phyloP scores from a whole-genome alignment of 164 flowering plant genomes.

The Dillenia suffruticosa region DNA sequence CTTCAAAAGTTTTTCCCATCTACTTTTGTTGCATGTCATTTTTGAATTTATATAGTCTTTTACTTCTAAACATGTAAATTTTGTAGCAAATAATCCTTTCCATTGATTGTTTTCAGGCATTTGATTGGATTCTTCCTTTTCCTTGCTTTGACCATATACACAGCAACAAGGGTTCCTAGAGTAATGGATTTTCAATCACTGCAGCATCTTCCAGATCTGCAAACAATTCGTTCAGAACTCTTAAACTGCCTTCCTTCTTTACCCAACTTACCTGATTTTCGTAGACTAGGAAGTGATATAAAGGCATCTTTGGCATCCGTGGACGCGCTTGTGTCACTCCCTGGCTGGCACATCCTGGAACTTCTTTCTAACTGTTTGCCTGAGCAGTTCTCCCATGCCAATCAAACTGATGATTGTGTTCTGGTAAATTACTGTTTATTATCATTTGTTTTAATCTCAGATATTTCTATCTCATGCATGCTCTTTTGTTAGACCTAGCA shows the following conservation, averaged over 20 bases:
- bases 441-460: background rate
- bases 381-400: conserved; percentile 55
- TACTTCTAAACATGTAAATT: no score
- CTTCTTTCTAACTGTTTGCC: conserved; percentile 80
- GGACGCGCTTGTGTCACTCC: conserved; percentile 50
- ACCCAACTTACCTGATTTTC: conserved; percentile 67
- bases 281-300: conserved; percentile 45
- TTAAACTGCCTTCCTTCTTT: conserved; percentile 73
- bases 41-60: no score
- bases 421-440: conserved; percentile 46
- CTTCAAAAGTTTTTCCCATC: no score
- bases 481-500: background rate
- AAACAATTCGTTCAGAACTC: conserved; percentile 58
- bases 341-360: conserved; percentile 62
- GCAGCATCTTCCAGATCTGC: conserved; percentile 67
- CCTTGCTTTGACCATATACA: conserved; percentile 85
- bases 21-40: no score
- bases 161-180: conserved; percentile 74
- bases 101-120: conserved; percentile 51
- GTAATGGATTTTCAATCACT: conserved; percentile 69
- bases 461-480: background rate
- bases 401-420: conserved; percentile 68
- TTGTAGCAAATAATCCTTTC: no score
- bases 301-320: conserved; percentile 50
- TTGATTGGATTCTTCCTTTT: conserved; percentile 95